Conservation (phyloP, 805 yeast species). For the Metschnikowia lunata region DNA sequence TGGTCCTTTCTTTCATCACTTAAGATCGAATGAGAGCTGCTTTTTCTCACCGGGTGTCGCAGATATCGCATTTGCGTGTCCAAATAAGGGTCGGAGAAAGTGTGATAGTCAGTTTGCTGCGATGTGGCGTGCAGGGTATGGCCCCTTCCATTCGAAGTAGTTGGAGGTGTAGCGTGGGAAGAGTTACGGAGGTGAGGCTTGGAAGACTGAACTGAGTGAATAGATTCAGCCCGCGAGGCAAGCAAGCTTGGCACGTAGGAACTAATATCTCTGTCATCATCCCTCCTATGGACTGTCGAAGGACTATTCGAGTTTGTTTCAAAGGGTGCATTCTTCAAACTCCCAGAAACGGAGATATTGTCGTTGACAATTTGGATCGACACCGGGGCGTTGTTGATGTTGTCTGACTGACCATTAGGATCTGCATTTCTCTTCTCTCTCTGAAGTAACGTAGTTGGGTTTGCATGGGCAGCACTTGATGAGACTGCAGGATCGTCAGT, state of each 20-base stretch:
- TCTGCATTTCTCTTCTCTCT: conserved; percentile 5
- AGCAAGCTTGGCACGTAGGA: conserved; percentile 3
- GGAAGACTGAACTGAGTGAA: conserved; percentile 21
- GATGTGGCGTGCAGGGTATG: neutral
- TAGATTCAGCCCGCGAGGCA: conserved; percentile 19
- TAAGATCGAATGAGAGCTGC: conserved; percentile 12
- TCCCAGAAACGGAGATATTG: conserved; percentile 14
- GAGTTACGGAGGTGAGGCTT: conserved; percentile 14
- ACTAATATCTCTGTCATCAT: conserved; percentile 7
- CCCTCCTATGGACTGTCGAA: conserved; percentile 4
- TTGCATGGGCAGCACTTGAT: neutral
- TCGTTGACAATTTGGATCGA: conserved; percentile 13
- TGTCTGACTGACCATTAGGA: conserved; percentile 1
- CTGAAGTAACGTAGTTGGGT: neutral
- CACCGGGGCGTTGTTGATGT: conserved; percentile 12
- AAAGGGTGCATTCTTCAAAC: conserved; percentile 8
- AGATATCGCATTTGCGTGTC: conserved; percentile 17
- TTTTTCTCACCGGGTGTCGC: conserved; percentile 10
- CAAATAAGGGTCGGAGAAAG: conserved; percentile 22
- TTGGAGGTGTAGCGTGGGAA: conserved; percentile 18
- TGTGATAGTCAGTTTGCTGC: conserved; percentile 11
- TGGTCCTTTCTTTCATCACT: conserved; percentile 13
- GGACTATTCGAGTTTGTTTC: conserved; percentile 12
- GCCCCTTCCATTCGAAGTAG: conserved; percentile 5
- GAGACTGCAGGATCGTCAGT: conserved; percentile 4